Base-by-base conservation (phyloP, 2,329 filamentous ascomycete species). In the Neofusicoccum kwambonambiense region DNA sequence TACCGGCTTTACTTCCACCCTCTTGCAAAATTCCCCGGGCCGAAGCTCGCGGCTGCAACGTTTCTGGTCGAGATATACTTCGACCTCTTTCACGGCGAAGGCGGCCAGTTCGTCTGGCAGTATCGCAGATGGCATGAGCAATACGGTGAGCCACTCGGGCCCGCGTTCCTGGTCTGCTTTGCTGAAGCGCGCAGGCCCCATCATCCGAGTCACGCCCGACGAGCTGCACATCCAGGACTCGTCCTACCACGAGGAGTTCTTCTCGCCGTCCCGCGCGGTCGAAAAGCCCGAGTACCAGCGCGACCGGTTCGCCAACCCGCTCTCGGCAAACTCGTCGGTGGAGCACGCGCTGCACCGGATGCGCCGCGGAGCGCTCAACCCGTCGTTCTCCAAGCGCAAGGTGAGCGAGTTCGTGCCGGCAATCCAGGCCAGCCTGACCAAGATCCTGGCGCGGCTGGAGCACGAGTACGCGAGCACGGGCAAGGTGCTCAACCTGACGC, bases 1-100 rank as follows among this genome's bases (percentile, higher is more conserved):
- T 76, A 76, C 58, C 72, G 73, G 3, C 66, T 76, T 19, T 70
- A 54, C 74, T 69, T 76, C 19, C 71, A 72, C 60, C 75, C 72
- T 1, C 61, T 77, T 44, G 69, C 70, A 17, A 70, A 70, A 17
- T 72, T 76, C 42, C 75, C 75, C 2, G 74, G 75, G 1, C 74
- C 75, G 1, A 71, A 69, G 22, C 67, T 72, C 19, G 70, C 71
- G 8, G 67, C 67, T 3, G 37, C 65, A 27, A 71, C 69, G 2
- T 13, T 42, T 12, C 64, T 51, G 51, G 69, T 70, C 51, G 71
- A 73, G 42, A 65, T 71, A 42, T 73, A 71, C 57, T 69, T 68
- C 58, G 68, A 70, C 34, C 47, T 66, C n/a, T 19, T 70, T 4
- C 51, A 45, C 17, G 44, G 52, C 15, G 67, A 51, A 12, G 50